Evolutionary conservation across 768 basidiomycete genomes (phyloP).

Genomic region (Polyporus arcularius): DNA sequence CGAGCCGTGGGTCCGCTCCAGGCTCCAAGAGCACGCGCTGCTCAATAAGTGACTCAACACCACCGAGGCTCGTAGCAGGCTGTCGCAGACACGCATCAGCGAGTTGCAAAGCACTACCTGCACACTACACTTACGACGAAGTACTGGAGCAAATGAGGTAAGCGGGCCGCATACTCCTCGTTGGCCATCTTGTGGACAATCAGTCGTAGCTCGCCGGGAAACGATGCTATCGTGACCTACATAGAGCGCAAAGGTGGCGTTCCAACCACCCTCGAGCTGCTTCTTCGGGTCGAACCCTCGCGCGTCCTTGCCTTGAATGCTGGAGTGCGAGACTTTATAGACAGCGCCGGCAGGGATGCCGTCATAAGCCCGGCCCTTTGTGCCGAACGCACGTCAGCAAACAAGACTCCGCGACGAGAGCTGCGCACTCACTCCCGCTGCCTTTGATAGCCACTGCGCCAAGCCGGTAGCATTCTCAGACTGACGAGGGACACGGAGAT

Average conservation of each 20-base stretch:
- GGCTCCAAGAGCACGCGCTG: constrained; percentile 66
- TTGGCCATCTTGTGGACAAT: constrained; percentile 45
- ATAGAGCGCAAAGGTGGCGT: constrained; percentile 70
- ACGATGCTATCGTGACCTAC: constrained; percentile 37
- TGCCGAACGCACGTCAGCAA: constrained; percentile 18
- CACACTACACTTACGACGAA: constrained; percentile 59
- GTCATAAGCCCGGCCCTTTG: constrained; percentile 56
- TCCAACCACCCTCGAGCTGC: constrained; percentile 79
- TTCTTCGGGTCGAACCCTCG: constrained; percentile 64
- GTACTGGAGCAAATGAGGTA: constrained; percentile 64
- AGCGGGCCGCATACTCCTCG: constrained; percentile 50
- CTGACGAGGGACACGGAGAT: constrained; percentile 78
- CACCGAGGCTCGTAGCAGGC: constrained; percentile 85
- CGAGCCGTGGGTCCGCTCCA: constrained; percentile 60
- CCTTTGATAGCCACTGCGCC: constrained; percentile 69
- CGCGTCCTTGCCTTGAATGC: constrained; percentile 61
- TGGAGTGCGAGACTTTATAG: constrained; percentile 73
- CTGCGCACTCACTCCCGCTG: constrained; percentile 30
- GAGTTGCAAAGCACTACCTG: too few relatives aligned
- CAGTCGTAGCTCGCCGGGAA: too few relatives aligned
- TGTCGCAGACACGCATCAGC: constrained; percentile 27
- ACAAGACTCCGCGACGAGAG: too few relatives aligned
- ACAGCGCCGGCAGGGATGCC: constrained; percentile 71
- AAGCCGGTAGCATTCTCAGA: constrained; percentile 71
- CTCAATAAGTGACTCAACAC: constrained; percentile 84